phyloP scores from a whole-genome alignment of 805 yeast species.

The Candida silvatica region DNA sequence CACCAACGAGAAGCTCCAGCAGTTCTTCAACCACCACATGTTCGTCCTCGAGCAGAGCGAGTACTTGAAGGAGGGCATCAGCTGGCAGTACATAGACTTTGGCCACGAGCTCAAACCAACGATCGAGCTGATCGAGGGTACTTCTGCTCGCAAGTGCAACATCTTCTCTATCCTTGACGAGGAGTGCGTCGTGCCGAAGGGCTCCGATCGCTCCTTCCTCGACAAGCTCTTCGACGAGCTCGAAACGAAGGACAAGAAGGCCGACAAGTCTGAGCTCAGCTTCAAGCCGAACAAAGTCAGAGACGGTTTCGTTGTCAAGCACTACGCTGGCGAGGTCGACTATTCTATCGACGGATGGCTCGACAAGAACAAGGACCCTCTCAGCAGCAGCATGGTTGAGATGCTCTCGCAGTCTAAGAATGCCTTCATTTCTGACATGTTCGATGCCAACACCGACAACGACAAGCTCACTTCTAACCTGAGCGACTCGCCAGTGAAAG shows the following conservation, averaged over 20 bases:
- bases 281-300: slow-evolving; percentile 68
- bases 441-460: slow-evolving; percentile 19
- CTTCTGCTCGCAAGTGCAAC: slow-evolving; percentile 44
- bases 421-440: slow-evolving; percentile 46
- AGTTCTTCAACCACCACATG: slow-evolving; percentile 54
- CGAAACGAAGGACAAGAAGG: slow-evolving; percentile 30
- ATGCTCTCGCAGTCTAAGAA: slow-evolving; percentile 53
- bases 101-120: slow-evolving; percentile 94
- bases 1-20: slow-evolving; percentile 53
- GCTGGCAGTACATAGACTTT: slow-evolving; percentile 78
- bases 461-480: slow-evolving; percentile 14
- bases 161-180: slow-evolving; percentile 83
- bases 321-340: slow-evolving; percentile 96
- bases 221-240: slow-evolving; percentile 68
- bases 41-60: slow-evolving; percentile 55
- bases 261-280: slow-evolving; percentile 25
- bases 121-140: slow-evolving; percentile 78
- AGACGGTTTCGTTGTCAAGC: slow-evolving; percentile 76
- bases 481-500: slow-evolving; percentile 24
- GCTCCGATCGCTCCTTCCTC: slow-evolving; percentile 74
- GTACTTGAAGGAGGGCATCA: slow-evolving; percentile 48
- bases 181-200: slow-evolving; percentile 90
- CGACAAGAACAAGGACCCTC: slow-evolving; percentile 89
- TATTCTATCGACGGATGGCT: slow-evolving; percentile 90
- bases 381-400: slow-evolving; percentile 64